These are phyloP conservation scores for Coemansia sp. DNA, from an alignment of 192 early-diverging fungal genomes.

Conservation along the genomic window DNA sequence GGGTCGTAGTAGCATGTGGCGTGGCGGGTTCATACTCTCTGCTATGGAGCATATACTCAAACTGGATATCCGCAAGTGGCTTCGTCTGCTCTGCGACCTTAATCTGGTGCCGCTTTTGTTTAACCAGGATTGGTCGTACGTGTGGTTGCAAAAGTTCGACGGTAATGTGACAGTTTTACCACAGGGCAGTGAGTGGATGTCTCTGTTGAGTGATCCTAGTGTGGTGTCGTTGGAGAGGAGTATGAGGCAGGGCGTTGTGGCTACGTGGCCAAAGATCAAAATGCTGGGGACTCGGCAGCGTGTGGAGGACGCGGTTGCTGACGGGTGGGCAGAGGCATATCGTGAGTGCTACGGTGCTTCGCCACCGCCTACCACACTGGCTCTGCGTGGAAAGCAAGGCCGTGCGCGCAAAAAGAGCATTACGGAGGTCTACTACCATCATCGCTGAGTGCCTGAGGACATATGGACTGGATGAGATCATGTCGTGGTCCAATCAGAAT, in stretches of 20 bases:
- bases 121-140: slow-evolving; percentile 74
- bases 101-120: slow-evolving; percentile 74
- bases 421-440: not conserved
- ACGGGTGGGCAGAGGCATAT: slow-evolving; percentile 11
- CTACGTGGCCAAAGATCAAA: slow-evolving; percentile 75
- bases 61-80: slow-evolving; percentile 85
- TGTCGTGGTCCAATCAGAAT: slow-evolving; percentile 17
- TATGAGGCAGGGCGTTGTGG: slow-evolving; percentile 59
- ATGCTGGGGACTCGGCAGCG: slow-evolving; percentile 74
- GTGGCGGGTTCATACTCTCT: slow-evolving; percentile 85
- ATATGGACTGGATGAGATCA: slow-evolving; percentile 9
- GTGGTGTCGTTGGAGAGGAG: slow-evolving; percentile 55
- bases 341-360: not conserved
- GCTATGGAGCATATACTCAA: slow-evolving; percentile 77
- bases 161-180: slow-evolving; percentile 86
- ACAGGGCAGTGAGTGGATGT: slow-evolving; percentile 62
- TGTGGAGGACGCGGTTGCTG: slow-evolving; percentile 68
- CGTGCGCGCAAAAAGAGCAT: not conserved
- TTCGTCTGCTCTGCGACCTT: slow-evolving; percentile 76
- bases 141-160: slow-evolving; percentile 90
- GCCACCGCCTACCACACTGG: not conserved
- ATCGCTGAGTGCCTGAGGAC: not conserved
- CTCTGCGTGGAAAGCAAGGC: not conserved
- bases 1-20: slow-evolving; percentile 72
- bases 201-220: slow-evolving; percentile 66